These are phyloP conservation scores for Aspergillus asperescens DNA, from an alignment of 495 filamentous ascomycete genomes.

Conservation along the genomic window DNA sequence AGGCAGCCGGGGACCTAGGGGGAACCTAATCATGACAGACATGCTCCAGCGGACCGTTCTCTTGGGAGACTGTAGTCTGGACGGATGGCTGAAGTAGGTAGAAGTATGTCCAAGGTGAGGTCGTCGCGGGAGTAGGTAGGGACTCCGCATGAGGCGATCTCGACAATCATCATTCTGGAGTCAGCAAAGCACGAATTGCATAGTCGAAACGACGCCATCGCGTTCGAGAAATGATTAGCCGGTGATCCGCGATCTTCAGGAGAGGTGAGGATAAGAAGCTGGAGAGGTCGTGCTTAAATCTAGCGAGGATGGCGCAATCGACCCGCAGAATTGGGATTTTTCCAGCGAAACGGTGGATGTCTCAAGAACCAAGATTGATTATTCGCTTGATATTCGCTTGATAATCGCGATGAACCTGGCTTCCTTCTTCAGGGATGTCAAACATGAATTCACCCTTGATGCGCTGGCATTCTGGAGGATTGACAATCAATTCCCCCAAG, in stretches of 20 bases:
- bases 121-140: too few relatives aligned
- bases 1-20: conserved; percentile 1
- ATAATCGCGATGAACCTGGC: background rate
- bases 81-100: too few relatives aligned
- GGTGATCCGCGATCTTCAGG: conserved; percentile 18
- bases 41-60: background rate
- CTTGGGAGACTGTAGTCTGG: background rate
- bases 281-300: conserved; percentile 6
- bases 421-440: background rate
- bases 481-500: background rate
- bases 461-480: background rate
- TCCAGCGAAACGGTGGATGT: background rate
- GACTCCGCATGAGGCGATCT: background rate
- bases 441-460: background rate
- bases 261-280: conserved; percentile 10
- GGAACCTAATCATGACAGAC: background rate
- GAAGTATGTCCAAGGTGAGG: too few relatives aligned
- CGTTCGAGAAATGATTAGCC: background rate
- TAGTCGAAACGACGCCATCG: background rate
- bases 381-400: background rate
- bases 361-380: too few relatives aligned
- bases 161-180: background rate
- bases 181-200: background rate
- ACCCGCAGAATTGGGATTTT: conserved; percentile 14
- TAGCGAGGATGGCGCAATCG: conserved; percentile 22